Evolutionary conservation across 306 rosid species (phyloP).

Genomic region (Casuarina cunninghamiana): DNA sequence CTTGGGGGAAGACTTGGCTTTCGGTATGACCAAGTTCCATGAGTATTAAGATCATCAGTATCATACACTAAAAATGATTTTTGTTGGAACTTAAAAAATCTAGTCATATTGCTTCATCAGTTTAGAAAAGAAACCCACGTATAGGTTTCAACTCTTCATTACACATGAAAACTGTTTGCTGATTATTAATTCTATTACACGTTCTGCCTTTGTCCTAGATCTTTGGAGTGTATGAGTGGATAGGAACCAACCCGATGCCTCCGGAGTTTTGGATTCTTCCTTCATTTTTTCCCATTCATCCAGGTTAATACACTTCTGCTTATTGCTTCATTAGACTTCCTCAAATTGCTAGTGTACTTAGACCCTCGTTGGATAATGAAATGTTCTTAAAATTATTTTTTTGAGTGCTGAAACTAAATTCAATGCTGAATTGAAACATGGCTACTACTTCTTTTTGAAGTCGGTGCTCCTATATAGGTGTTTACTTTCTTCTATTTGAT

Average conservation of each 20-base stretch:
- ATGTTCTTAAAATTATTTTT: neutral
- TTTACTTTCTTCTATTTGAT: neutral
- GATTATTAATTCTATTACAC: neutral
- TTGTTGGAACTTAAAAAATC: too few relatives aligned
- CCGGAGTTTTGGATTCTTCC: constrained; percentile 26
- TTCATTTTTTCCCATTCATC: constrained; percentile 11
- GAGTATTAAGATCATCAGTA: too few relatives aligned
- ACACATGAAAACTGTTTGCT: neutral
- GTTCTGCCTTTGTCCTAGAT: neutral
- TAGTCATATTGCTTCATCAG: too few relatives aligned
- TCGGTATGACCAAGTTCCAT: neutral
- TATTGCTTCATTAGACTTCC: neutral
- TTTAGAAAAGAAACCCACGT: too few relatives aligned
- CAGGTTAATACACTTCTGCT: neutral
- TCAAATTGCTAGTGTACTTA: neutral
- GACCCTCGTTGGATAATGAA: neutral
- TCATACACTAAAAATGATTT: too few relatives aligned
- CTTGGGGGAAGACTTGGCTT: constrained; percentile 27
- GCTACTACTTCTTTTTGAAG: neutral
- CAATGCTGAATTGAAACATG: neutral
- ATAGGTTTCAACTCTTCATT: too few relatives aligned
- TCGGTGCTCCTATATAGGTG: neutral
- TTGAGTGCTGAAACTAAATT: too few relatives aligned
- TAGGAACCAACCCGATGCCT: constrained; percentile 19
- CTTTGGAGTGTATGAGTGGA: constrained; percentile 29